Evolutionary conservation across 2,329 filamentous ascomycete species (phyloP).

Genomic region (Pochonia chlamydosporia): DNA sequence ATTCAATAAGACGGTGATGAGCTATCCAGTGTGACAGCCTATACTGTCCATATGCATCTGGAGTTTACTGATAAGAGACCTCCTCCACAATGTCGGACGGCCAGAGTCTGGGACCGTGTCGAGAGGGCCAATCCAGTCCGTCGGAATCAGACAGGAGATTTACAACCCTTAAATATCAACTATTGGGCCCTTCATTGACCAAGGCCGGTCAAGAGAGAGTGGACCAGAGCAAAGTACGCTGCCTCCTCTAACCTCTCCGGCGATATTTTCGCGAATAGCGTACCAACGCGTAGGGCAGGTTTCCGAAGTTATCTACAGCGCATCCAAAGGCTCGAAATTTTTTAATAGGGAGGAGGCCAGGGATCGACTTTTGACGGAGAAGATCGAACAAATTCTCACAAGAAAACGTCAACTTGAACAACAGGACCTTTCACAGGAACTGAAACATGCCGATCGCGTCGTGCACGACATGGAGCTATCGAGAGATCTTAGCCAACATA

Average conservation of each 20-base stretch:
- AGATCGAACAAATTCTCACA: constrained; percentile 73
- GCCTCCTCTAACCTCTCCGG: background rate
- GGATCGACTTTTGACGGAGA: constrained; percentile 76
- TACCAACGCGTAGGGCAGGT: constrained; percentile 45
- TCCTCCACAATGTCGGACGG: background rate
- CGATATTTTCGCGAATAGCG: background rate
- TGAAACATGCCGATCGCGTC: constrained; percentile 73
- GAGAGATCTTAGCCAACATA: constrained; percentile 74
- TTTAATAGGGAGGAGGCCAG: constrained; percentile 85
- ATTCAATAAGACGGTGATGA: no score
- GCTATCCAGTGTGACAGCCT: background rate
- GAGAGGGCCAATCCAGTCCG: background rate
- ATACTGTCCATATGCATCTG: background rate
- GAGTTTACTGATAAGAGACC: background rate
- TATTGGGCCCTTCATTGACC: constrained; percentile 84
- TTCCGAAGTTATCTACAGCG: constrained; percentile 94
- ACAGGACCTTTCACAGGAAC: constrained; percentile 66
- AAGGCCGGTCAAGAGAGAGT: constrained; percentile 91
- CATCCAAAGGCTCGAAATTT: constrained; percentile 92
- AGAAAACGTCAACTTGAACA: constrained; percentile 72
- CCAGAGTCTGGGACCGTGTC: background rate
- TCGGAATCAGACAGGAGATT: constrained; percentile 27
- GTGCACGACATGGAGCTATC: constrained; percentile 72
- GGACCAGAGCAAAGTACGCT: constrained; percentile 77
- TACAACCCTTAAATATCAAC: constrained; percentile 75